A percentile compares a stretch with the other conserved stretches of the same genome.
Conservation (phyloP, 768 basidiomycete species). For the Macrolepiota fuliginosa region DNA sequence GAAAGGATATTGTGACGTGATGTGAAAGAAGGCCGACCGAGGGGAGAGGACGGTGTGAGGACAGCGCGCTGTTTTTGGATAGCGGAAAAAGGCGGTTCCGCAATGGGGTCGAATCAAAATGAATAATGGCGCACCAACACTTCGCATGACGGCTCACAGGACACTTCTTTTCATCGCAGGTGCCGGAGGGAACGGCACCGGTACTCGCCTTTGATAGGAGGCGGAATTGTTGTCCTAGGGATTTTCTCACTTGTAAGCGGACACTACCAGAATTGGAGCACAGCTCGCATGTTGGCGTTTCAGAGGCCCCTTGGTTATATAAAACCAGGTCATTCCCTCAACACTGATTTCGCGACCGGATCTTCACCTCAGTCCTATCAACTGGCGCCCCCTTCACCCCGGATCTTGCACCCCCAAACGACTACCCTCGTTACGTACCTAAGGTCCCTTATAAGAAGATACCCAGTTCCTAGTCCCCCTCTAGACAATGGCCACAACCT, state of each 20-base stretch:
- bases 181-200: background rate
- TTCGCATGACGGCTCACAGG: no score
- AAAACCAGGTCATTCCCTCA: background rate
- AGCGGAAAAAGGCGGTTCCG: background rate
- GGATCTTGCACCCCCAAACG: conserved; percentile 4
- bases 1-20: background rate
- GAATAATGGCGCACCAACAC: background rate
- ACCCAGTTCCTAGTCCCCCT: background rate
- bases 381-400: background rate
- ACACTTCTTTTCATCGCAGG: background rate
- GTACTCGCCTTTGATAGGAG: background rate
- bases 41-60: background rate
- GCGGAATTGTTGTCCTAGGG: background rate
- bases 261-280: background rate
- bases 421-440: conserved; percentile 4
- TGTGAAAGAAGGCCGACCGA: background rate
- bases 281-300: background rate
- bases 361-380: background rate
- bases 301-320: background rate
- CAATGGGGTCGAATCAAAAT: background rate
- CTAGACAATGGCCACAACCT: background rate
- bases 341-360: conserved; percentile 2
- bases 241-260: background rate
- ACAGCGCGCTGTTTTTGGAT: background rate
- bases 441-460: background rate